Percentiles rank a stretch among this genome's conserved stretches.
phyloP scores from a whole-genome alignment of 257 asterid species.

The Gentiana dahurica region DNA sequence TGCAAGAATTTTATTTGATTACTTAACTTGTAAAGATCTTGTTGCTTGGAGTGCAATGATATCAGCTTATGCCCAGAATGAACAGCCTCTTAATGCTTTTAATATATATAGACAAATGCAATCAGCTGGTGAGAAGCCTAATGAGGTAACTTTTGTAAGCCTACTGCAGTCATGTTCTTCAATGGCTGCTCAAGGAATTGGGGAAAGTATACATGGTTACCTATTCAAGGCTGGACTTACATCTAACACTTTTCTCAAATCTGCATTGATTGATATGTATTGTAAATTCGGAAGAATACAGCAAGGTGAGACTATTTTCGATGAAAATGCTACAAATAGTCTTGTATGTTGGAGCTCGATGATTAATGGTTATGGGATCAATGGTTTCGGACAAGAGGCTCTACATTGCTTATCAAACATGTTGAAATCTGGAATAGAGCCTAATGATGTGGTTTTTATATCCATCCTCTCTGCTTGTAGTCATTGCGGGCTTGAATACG shows the following conservation, averaged over 20 bases:
- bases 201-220: constrained; percentile 50
- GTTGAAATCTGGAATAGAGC: constrained; percentile 45
- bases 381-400: constrained; percentile 66
- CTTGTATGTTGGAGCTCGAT: constrained; percentile 92
- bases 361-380: constrained; percentile 73
- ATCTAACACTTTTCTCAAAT: constrained; percentile 38
- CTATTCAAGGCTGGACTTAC: constrained; percentile 39
- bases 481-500: constrained; percentile 77
- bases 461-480: constrained; percentile 77
- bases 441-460: constrained; percentile 61
- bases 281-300: constrained; percentile 56
- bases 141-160: constrained; percentile 52
- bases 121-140: constrained; percentile 50
- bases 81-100: constrained; percentile 34
- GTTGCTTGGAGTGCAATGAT: constrained; percentile 78
- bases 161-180: constrained; percentile 48
- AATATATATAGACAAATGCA: constrained; percentile 43
- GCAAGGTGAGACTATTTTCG: constrained; percentile 43
- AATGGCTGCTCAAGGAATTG: constrained; percentile 29
- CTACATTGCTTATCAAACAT: constrained; percentile 53
- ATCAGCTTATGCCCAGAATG: constrained; percentile 42
- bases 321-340: constrained; percentile 37
- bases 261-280: constrained; percentile 59
- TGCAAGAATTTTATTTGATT: constrained; percentile 44
- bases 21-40: constrained; percentile 43